Base-by-base conservation (phyloP, 129 eudicot genomes). In the Gnaphalium uliginosum region DNA sequence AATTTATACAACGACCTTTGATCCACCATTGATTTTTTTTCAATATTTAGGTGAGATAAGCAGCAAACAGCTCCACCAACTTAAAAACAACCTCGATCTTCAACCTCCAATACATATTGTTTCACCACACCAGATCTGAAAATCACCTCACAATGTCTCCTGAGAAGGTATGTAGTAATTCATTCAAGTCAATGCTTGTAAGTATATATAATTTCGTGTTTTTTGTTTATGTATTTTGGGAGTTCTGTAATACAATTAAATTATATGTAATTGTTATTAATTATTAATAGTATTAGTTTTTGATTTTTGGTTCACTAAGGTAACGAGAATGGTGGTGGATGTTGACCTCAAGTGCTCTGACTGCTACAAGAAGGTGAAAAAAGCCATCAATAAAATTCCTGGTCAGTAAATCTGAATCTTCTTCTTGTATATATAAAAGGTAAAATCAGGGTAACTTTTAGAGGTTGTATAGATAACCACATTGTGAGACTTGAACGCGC, bases 351-450 rank as follows among this genome's bases (percentile, higher is more conserved):
- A 83, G 24, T 93, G 98, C 72, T 73, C 87, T 15, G 72, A 86
- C 71, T 93, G 97, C 88, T 90, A 90, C 90, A 88, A 81, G 84
- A 90, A 93, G 81, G 86, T 90, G 82, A 90, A 85, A 88, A 90
- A 83, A 51, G 76, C 83, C 24, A 85, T 93, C 67, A 80, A 87
- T 80, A 83, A 83, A 82, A 86, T 86, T 57, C 96, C 92, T 18
- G 88, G 98, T 93, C 4, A 83, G 98, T 79, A 46, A 46, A 46
- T 46, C 53, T 14, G 6, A 13, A 43, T 43, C 1, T 43, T 11
- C 5, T 14, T 11, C 1, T 13, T 11, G 18, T 14, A 14, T 46
- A 11, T 11, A 46, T 3, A 46, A 46, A n/a, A n/a, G n/a, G n/a
- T n/a, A n/a, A n/a, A n/a, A n/a, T n/a, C n/a, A n/a, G n/a, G n/a